A percentile compares a stretch with the other conserved stretches of the same genome.
Conservation (phyloP, 2,329 filamentous ascomycete genomes). For the Alternaria incomplexa region DNA sequence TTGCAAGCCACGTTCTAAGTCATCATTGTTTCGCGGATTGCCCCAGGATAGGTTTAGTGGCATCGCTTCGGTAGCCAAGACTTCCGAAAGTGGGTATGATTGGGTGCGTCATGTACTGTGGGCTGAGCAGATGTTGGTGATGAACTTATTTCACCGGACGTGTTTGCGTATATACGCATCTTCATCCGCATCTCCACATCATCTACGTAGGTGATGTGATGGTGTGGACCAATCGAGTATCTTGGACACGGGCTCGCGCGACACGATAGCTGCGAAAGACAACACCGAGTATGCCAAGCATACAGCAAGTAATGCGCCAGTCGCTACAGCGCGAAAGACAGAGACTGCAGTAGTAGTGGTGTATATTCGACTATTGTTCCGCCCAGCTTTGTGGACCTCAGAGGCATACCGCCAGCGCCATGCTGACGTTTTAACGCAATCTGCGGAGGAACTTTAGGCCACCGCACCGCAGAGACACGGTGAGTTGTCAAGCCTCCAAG, state of each 20-base stretch:
- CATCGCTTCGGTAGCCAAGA: constrained; percentile 5
- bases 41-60: not conserved
- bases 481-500: not conserved
- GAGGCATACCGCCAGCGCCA: not conserved
- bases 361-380: not conserved
- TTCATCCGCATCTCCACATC: not conserved
- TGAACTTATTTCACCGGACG: not conserved
- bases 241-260: not conserved
- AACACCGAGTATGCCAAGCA: not conserved
- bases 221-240: not conserved
- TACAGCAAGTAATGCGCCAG: not conserved
- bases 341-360: not conserved
- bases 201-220: not conserved
- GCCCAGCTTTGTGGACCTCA: not conserved
- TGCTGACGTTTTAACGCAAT: not conserved
- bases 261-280: not conserved
- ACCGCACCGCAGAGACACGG: not conserved
- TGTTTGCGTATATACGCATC: not conserved
- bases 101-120: not conserved
- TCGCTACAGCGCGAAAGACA: not conserved
- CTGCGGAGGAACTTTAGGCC: not conserved
- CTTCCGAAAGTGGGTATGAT: not conserved
- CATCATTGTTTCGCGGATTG: constrained; percentile 1
- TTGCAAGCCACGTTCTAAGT: not conserved
- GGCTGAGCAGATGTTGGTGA: not conserved